Evolutionary conservation across 441 rosid species (phyloP), one percentile per base, ranked within the genome.

Genomic region (Kokia cookei): DNA sequence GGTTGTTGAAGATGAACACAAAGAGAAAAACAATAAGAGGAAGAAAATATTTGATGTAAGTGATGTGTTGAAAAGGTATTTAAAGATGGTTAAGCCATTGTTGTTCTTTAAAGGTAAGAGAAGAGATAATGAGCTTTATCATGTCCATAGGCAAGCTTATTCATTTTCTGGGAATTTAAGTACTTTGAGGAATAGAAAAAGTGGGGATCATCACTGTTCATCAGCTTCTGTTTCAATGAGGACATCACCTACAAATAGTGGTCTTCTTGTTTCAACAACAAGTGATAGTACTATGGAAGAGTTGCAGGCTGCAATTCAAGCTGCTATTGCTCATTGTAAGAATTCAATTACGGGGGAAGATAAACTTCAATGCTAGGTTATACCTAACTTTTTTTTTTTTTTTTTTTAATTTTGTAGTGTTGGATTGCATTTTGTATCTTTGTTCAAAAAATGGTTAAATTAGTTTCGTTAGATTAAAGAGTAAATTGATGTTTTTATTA

Each of bases 281-380:
- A 87, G 87, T 73, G 92, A 90, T 69, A 89, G 97, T 55, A 95
- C 97, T 43, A 90, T 91, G 97, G 99, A 95, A 74, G 99, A 95
- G 84, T 77, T 93, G 82, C 99, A 95, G 78, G 91, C 97, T 69
- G 98, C 99, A 7, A 93, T 95, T 83, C 99, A 95, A 84, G 97
- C 97, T 7, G 99, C 99, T 15, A 93, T 96, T 79, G 95, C 97
- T 77, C 97, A 96, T 81, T 96, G 99, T 88, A 96, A 96, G 86
- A 93, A 91, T 53, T 96, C 99, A 71, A 87, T 89, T 80, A 86
- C 90, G 71, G 73, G 80, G 19, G 94, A 88, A 76, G 92, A 86
- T 19, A 83, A 83, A 76, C 81, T 82, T 27, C 57, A 76, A 77
- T 83, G 82, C 79, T 81, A 76, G 77, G 22, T 17, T 37, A 37